A percentile compares a stretch with the other conserved stretches of the same genome.
These are phyloP conservation scores for Penicillium sp. DNA, from an alignment of 2,329 filamentous ascomycete species.

Conservation along the genomic window DNA sequence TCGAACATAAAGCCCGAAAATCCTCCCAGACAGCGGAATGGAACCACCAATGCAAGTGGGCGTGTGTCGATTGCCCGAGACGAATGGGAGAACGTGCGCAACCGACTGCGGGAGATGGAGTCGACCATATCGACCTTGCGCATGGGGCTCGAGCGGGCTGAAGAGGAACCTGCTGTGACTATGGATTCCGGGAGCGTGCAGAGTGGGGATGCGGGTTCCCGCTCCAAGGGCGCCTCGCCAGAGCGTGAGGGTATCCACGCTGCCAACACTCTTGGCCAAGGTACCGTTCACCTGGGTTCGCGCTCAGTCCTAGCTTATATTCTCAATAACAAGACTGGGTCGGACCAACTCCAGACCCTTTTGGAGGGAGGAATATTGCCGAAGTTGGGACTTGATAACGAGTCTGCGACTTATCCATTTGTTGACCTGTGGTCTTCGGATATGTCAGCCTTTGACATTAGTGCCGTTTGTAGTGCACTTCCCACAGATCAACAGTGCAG, in stretches of 20 bases:
- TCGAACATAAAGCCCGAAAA: conserved; percentile 28
- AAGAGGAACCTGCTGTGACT: conserved; percentile 28
- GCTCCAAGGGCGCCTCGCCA: conserved; percentile 36
- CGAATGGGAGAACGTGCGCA: conserved; percentile 46
- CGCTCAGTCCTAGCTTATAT: conserved; percentile 63
- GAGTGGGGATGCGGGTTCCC: conserved; percentile 31
- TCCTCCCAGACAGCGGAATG: conserved; percentile 13
- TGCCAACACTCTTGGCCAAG: conserved; percentile 58
- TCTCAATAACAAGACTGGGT: conserved; percentile 53
- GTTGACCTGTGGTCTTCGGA: conserved; percentile 65
- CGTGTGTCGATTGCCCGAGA: conserved; percentile 43
- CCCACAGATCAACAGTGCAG: conserved; percentile 60
- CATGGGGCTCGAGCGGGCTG: conserved; percentile 39
- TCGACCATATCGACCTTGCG: conserved; percentile 41
- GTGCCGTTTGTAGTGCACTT: conserved; percentile 58
- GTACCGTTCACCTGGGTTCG: conserved; percentile 62
- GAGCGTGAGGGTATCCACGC: conserved; percentile 60
- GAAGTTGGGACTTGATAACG: conserved; percentile 63
- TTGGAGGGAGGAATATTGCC: conserved; percentile 62
- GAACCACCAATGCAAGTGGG: conserved; percentile 14
- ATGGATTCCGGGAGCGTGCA: conserved; percentile 33
- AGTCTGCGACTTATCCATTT: conserved; percentile 64
- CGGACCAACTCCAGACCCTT: conserved; percentile 52
- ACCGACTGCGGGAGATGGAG: conserved; percentile 45
- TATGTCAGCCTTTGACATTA: conserved; percentile 57